Evolutionary conservation across 108 stramenopile species (phyloP).

Genomic region (Cyclotella sp.): DNA sequence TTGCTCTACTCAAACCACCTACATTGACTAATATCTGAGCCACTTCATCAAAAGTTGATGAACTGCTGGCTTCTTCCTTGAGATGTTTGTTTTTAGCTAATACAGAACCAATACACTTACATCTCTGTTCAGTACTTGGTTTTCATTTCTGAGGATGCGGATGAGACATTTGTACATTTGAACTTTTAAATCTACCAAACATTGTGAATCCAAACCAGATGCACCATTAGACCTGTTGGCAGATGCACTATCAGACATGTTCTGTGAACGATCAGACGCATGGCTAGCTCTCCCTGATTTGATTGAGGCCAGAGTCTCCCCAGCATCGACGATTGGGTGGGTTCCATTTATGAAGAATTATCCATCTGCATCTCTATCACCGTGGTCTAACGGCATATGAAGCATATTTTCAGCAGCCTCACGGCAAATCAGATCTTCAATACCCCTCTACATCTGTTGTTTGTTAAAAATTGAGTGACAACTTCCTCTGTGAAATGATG

Average conservation of each 20-base stretch:
- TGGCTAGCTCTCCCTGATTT: background rate
- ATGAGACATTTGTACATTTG: background rate
- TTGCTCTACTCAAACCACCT: constrained; percentile 1
- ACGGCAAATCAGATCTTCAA: background rate
- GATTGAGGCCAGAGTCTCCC: background rate
- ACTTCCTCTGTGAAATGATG: constrained; percentile 25
- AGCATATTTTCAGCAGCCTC: background rate
- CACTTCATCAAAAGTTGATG: background rate
- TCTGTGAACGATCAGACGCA: background rate
- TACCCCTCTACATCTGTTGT: background rate
- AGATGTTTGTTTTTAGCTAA: background rate
- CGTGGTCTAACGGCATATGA: constrained; percentile 8
- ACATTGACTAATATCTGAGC: background rate
- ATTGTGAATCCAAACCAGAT: background rate
- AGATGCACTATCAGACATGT: background rate
- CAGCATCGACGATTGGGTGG: constrained; percentile 13
- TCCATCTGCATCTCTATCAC: constrained; percentile 7
- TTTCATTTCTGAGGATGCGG: background rate
- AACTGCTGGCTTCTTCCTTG: background rate
- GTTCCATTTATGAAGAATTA: constrained; percentile 16
- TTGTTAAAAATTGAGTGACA: background rate
- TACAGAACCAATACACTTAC: background rate
- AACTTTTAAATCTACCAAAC: background rate
- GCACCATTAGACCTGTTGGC: background rate
- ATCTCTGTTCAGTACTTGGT: background rate